phyloP scores from a whole-genome alignment of 2,329 filamentous ascomycete species.

The Cryoendolithus antarcticus region DNA sequence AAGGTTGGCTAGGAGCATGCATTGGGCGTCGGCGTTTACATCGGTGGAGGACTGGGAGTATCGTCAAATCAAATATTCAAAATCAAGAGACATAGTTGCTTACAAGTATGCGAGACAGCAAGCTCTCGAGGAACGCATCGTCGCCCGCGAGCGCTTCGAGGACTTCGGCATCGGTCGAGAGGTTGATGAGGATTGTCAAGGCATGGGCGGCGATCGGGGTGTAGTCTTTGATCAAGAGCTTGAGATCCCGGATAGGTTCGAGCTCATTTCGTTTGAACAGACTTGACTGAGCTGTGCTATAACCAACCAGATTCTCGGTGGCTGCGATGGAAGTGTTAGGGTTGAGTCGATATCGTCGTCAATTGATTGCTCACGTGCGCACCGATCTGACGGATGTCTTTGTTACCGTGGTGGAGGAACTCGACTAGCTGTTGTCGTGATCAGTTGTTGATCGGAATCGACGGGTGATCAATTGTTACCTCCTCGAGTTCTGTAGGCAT shows the following conservation, averaged over 20 bases:
- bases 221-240: slow-evolving; percentile 75
- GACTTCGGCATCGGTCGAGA: slow-evolving; percentile 65
- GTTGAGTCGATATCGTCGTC: slow-evolving; percentile 7
- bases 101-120: slow-evolving; percentile 44
- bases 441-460: slow-evolving; percentile 1
- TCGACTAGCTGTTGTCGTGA: slow-evolving; percentile 57
- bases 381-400: slow-evolving; percentile 76
- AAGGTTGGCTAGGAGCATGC: slow-evolving; percentile 89
- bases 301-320: slow-evolving; percentile 76
- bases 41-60: slow-evolving; percentile 53
- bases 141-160: slow-evolving; percentile 63
- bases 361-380: slow-evolving; percentile 13
- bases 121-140: slow-evolving; percentile 63
- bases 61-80: neutral
- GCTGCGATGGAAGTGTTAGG: slow-evolving; percentile 35
- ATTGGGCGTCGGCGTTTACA: slow-evolving; percentile 67
- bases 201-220: slow-evolving; percentile 90
- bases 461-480: neutral
- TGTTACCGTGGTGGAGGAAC: slow-evolving; percentile 85
- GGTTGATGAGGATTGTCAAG: slow-evolving; percentile 77
- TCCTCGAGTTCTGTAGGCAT: slow-evolving; percentile 7
- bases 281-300: slow-evolving; percentile 58
- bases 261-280: slow-evolving; percentile 77
- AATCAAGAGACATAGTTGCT: too few relatives aligned
- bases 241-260: slow-evolving; percentile 72